Base-by-base conservation (phyloP, 225 moss, liverwort and hornwort genomes). In the Climacium dendroides region DNA sequence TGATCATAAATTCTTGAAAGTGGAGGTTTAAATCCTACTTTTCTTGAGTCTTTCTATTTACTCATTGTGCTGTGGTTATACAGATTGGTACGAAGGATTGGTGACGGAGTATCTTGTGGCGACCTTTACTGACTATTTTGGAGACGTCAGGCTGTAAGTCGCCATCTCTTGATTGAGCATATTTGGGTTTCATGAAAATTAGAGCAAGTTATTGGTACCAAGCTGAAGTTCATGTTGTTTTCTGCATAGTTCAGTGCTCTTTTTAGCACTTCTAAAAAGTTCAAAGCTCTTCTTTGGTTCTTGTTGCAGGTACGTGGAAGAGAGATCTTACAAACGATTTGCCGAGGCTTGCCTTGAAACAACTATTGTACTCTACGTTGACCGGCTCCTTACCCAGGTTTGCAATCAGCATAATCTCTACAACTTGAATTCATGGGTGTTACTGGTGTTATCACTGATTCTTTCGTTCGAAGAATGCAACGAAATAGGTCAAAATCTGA, bases 91-190 rank as follows among this genome's bases (percentile, higher is more conserved):
- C 90, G 99, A 99, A 87, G 96, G 96, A 89, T 90, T 99, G 91
- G 97, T 99, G 71, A 99, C 99, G 82, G 99, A 99, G 90, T 99
- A 99, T 92, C 93, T 99, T 94, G 99, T 99, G 92, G 99, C 99
- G 86, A 99, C 99, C 85, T 99, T 99, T 90, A 97, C 97, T 77
- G 99, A 99, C 91, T 99, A 99, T 90, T 97, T 97, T 93, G 97
- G 94, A 92, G 99, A 99, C 91, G 99, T 99, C 63, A 99, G 96
- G 91, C 82, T 94, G 99, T 98, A 83, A 89, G 92, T 82, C 34
- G 32, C 64, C 61, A 35, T 87, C 28, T 73, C 50, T 85, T 79
- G 84, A 87, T 81, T 57, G 52, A 84, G 59, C 52, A 84, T 32
- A 76, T 69, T 64, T 43, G 72, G 55, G 48, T 85, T 78, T 74